These are phyloP conservation scores for Aspergillus sp. DNA, from an alignment of 2,329 filamentous ascomycete genomes.

Conservation along the genomic window DNA sequence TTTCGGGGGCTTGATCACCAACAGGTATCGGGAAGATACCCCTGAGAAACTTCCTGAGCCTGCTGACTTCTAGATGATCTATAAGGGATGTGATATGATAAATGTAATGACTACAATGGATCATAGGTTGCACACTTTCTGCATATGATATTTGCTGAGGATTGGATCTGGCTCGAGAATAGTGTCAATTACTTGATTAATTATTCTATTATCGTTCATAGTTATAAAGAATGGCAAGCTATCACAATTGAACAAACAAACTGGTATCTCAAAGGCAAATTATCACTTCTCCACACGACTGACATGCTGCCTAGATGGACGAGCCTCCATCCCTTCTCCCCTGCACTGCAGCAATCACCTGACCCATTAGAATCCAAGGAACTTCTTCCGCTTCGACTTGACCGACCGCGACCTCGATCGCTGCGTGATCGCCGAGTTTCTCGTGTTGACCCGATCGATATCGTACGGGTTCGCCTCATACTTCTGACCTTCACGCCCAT, in stretches of 20 bases:
- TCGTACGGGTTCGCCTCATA: slow-evolving; percentile 36
- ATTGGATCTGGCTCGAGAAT: no score
- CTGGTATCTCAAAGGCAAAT: not conserved
- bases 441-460: slow-evolving; percentile 37
- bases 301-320: no score
- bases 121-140: not conserved
- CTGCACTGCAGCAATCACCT: not conserved
- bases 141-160: no score
- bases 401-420: slow-evolving; percentile 19
- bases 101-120: not conserved
- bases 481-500: slow-evolving; percentile 12
- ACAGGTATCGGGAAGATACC: slow-evolving; percentile 29
- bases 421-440: slow-evolving; percentile 30
- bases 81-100: not conserved
- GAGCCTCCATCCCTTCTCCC: no score
- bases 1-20: slow-evolving; percentile 37
- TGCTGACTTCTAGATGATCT: slow-evolving; percentile 24
- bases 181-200: no score
- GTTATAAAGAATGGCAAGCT: not conserved
- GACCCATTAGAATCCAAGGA: slow-evolving; percentile 6
- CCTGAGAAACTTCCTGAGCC: slow-evolving; percentile 29
- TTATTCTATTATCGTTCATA: not conserved
- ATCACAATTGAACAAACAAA: not conserved
- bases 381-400: slow-evolving; percentile 1
- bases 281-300: not conserved